Evolutionary conservation across 768 basidiomycete genomes (phyloP).

Genomic region (Pleurotus platypus): DNA sequence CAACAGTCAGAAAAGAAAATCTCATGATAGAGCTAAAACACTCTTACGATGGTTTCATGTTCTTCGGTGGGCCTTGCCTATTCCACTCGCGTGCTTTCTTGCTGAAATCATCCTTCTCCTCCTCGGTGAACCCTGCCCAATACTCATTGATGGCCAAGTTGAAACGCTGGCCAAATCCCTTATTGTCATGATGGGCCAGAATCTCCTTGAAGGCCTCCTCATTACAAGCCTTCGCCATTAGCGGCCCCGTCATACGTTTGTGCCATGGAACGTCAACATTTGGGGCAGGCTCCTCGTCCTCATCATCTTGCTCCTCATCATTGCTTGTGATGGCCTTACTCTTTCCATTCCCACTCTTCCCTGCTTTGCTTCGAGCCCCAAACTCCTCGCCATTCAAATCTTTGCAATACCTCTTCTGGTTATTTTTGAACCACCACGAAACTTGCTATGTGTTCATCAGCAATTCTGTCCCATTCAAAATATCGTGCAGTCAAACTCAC

Average conservation of each 20-base stretch:
- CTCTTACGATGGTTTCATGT: not conserved
- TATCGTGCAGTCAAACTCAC: too few relatives aligned
- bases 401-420: not conserved
- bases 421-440: not conserved
- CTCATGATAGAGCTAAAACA: too few relatives aligned
- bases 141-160: not conserved
- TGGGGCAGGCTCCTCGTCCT: not conserved
- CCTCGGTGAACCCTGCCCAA: not conserved
- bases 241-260: not conserved
- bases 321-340: too few relatives aligned
- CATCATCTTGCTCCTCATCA: not conserved
- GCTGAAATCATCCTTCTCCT: not conserved
- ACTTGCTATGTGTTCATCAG: too few relatives aligned
- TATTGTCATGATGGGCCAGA: not conserved
- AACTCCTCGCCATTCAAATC: not conserved
- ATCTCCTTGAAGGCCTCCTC: not conserved
- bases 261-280: not conserved
- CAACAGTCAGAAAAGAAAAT: too few relatives aligned
- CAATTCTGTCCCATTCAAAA: too few relatives aligned
- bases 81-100: not conserved
- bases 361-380: not conserved
- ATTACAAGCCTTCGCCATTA: not conserved
- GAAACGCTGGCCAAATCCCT: not conserved
- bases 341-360: not conserved
- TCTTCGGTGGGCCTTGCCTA: not conserved